These are phyloP conservation scores for Ophiocordyceps polyrhachis-furcata DNA, from an alignment of 2,329 filamentous ascomycete genomes.

Conservation along the genomic window DNA sequence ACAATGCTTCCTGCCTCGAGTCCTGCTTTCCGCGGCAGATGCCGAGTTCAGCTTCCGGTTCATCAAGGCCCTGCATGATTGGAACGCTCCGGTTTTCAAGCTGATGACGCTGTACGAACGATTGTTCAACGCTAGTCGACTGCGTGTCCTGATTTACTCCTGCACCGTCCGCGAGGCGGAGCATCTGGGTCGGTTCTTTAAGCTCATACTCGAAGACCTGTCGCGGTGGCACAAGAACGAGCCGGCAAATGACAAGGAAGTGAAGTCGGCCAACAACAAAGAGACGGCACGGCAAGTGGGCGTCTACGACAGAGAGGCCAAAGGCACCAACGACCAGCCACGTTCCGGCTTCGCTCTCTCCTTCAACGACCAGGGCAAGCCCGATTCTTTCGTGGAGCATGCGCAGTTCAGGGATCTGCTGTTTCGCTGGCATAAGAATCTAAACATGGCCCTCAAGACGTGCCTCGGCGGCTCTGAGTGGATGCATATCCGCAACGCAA, in stretches of 20 bases:
- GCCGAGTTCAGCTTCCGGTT: constrained; percentile 79
- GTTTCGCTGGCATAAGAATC: constrained; percentile 75
- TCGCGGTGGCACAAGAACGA: constrained; percentile 69
- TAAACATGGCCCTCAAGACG: constrained; percentile 61
- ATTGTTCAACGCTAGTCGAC: constrained; percentile 65
- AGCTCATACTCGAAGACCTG: constrained; percentile 62
- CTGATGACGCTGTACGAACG: constrained; percentile 69
- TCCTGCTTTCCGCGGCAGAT: constrained; percentile 68
- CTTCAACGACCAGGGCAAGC: constrained; percentile 47
- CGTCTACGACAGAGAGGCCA: constrained; percentile 65
- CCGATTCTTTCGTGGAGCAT: constrained; percentile 57
- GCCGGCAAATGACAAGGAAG: constrained; percentile 16
- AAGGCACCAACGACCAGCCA: constrained; percentile 25
- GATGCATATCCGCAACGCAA: constrained; percentile 95
- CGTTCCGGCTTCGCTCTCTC: constrained; percentile 64
- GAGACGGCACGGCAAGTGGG: constrained; percentile 40
- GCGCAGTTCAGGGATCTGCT: constrained; percentile 72
- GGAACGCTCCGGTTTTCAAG: constrained; percentile 70
- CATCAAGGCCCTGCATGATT: constrained; percentile 71
- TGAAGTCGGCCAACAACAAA: constrained; percentile 12
- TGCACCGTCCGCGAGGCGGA: constrained; percentile 84
- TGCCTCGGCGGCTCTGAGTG: constrained; percentile 75
- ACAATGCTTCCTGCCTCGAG: constrained; percentile 78
- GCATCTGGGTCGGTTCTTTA: constrained; percentile 81
- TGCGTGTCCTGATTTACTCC: constrained; percentile 69